Evolutionary conservation across 2,329 filamentous ascomycete genomes (phyloP), one percentile per base, ranked within the genome.

Genomic region (Chrysoporthe austroafricana): DNA sequence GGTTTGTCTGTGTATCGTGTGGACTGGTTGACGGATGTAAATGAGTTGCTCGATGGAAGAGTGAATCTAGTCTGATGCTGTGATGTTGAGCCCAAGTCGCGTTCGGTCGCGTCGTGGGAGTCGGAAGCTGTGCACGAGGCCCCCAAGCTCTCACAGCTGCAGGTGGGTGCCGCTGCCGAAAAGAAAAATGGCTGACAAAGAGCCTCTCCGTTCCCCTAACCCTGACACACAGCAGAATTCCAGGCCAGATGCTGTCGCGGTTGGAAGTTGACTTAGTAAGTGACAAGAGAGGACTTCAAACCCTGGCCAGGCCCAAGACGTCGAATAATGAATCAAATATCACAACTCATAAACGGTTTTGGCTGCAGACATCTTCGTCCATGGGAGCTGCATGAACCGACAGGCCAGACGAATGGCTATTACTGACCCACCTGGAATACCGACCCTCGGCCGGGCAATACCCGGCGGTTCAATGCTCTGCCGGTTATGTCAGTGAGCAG

Each of bases 1-100:
- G 6, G 16, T 42, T 63, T 36, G 14, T 43, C 32, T 70, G 43
- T 78, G 67, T 64, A n/a, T 39, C n/a, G 9, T 16, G 18, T 46
- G 3, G 34, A n/a, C 32, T n/a, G 18, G 32, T 3, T 13, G 9
- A 26, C 7, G 36, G 18, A 32, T 36, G 48, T 32, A 32, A 46
- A 46, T 58, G 42, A 36, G 43, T 21, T 60, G 44, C 34, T 34
- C 43, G 3, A 46, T 39, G n/a, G 39, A 2, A 48, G 18, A 34
- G 14, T 16, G 2, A 26, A 36, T 4, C 32, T n/a, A n/a, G 18
- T 57, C 52, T 67, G 69, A 70, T 70, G 66, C 50, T 32, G 42
- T 6, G 64, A 34, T 57, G 32, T 52, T 36, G n/a, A 67, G 52
- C 62, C 52, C 36, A 62, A 36, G 26, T 36, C 62, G 62, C 62